Base-by-base conservation (phyloP, 2,329 filamentous ascomycete genomes). In the Hymenoscyphus albidus region DNA sequence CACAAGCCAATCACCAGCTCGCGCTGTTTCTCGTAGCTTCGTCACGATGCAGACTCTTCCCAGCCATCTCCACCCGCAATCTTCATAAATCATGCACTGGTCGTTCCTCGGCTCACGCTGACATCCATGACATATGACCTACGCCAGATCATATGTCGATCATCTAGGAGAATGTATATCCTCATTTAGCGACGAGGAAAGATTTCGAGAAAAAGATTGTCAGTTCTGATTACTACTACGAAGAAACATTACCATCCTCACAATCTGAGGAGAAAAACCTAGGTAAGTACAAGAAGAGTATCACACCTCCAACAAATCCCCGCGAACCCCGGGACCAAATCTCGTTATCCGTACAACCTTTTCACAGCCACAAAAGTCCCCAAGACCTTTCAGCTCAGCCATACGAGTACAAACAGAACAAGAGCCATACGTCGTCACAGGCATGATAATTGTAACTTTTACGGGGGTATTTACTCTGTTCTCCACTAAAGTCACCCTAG, bases 51-150 rank as follows among this genome's bases (percentile, higher is more conserved):
- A 62, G 48, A n/a, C 22, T 38, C 10, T 35, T 58, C 63, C 63
- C 63, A 62, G 63, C 63, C 63, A 62, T 48, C 59, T 56, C 60
- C 42, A 51, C 40, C n/a, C 18, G 35, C 44, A 61, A 58, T 61
- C 44, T 54, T 54, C 48, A 54, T 54, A 48, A 51, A 54, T 54
- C 48, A 54, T 54, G 48, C 48, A 27, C 18, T 51, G 9, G 10
- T 10, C 44, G 42, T 27, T 51, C 44, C 35, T 35, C 35, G 35
- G 6, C 9, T 10, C 35, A 35, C 35, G 5, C 35, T 10, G 4
- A 35, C 35, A 35, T 35, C 35, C 35, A 35, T 35, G 35, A 35
- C 35, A 35, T 35, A 10, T 35, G n/a, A 13, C 27, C 31, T 16
- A 16, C 5, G 9, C 32, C 14, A n/a, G n/a, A 39, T 58, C 56